These are phyloP conservation scores for Salpingoeca rosetta DNA, from an alignment of 78 protist genomes.

Conservation along the genomic window DNA sequence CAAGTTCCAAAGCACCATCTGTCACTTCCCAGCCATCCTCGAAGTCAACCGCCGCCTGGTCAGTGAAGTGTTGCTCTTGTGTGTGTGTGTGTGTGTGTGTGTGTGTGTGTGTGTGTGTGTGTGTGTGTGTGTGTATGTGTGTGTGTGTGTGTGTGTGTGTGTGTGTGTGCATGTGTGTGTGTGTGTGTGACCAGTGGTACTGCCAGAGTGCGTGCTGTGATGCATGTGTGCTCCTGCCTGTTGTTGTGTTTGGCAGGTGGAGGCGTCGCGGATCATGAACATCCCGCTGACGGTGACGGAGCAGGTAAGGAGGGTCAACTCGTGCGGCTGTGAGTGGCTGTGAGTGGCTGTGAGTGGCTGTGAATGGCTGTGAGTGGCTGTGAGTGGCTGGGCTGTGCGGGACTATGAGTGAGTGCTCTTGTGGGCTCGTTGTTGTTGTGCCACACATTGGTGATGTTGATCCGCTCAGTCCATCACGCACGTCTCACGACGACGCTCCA, in stretches of 20 bases:
- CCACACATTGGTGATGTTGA: not conserved
- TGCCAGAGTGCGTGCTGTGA: too few species aligned
- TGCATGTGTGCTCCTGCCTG: not conserved
- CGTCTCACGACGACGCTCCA: not conserved
- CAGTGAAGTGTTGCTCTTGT: not conserved
- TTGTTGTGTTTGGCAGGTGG: not conserved
- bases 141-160: not conserved
- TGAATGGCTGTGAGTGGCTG: not conserved
- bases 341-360: not conserved
- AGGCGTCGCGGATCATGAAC: not conserved
- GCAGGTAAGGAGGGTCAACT: not conserved
- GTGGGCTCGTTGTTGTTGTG: not conserved
- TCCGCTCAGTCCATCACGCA: not conserved
- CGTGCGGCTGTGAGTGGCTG: not conserved
- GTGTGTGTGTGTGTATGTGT: not conserved
- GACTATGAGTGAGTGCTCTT: too few species aligned
- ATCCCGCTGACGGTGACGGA: constrained; percentile 5
- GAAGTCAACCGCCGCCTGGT: not conserved
- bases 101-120: not conserved
- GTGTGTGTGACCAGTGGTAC: not conserved
- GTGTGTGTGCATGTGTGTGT: not conserved
- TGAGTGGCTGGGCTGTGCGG: too few species aligned
- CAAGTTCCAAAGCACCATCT: not conserved
- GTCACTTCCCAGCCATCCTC: not conserved
- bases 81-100: not conserved